Evolutionary conservation across 1,284 basidiomycete species (phyloP).

Genomic region (Schizophyllum commune): DNA sequence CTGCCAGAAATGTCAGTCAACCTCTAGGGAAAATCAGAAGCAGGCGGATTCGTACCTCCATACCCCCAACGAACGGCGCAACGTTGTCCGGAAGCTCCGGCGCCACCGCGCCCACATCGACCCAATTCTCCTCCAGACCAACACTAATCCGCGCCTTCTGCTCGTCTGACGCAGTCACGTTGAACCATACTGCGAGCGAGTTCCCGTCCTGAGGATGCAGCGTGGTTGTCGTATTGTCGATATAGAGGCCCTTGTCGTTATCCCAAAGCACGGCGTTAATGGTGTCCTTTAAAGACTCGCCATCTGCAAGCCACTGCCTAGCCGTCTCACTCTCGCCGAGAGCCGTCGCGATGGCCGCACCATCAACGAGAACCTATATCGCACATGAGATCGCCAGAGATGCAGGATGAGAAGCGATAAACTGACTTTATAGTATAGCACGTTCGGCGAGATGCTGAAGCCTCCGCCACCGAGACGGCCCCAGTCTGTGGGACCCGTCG

Average conservation of each 20-base stretch:
- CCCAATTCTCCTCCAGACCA: conserved; percentile 36
- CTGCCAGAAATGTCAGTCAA: conserved; percentile 15
- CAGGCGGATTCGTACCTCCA: too few relatives aligned
- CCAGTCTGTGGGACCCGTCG: conserved; percentile 42
- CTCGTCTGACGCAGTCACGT: conserved; percentile 25
- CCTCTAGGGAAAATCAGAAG: too few relatives aligned
- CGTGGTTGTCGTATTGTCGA: conserved; percentile 34
- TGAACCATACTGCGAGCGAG: conserved; percentile 38
- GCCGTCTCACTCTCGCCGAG: conserved; percentile 25
- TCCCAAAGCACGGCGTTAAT: conserved; percentile 40
- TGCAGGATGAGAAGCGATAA: neutral
- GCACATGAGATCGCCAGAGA: neutral
- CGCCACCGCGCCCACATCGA: conserved; percentile 31
- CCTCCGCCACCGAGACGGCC: conserved; percentile 40
- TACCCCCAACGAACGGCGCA: conserved; percentile 39
- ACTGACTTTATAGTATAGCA: conserved; percentile 28
- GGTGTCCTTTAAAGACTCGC: conserved; percentile 28
- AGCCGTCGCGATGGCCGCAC: conserved; percentile 30
- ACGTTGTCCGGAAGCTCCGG: conserved; percentile 43
- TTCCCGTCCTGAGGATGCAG: conserved; percentile 41
- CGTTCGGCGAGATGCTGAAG: conserved; percentile 39
- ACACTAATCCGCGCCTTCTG: conserved; percentile 29
- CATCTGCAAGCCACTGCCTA: conserved; percentile 26
- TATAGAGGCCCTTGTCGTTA: conserved; percentile 31
- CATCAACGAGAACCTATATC: conserved; percentile 35